Percentiles rank a stretch among this genome's conserved stretches.
These are phyloP conservation scores for Bruguiera sexangula DNA, from an alignment of 345 rosid species.

Conservation along the genomic window DNA sequence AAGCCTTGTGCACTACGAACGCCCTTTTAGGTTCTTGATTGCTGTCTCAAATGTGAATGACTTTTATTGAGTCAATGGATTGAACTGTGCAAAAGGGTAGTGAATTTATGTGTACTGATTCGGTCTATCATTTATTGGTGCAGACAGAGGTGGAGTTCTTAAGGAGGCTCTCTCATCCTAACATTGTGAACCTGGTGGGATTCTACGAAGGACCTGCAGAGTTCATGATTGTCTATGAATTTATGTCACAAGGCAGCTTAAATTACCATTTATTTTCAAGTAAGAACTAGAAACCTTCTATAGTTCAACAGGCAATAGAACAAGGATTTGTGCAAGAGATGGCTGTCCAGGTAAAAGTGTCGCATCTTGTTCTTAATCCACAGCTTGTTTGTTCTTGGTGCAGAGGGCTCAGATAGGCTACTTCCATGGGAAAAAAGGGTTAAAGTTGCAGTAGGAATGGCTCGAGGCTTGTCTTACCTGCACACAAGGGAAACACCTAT, in stretches of 20 bases:
- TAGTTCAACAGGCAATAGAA: neutral
- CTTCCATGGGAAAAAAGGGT: slow-evolving; percentile 3
- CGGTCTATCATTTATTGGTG: neutral
- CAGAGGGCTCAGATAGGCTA: neutral
- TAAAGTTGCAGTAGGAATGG: neutral
- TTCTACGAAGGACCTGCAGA: neutral
- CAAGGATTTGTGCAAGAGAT: neutral
- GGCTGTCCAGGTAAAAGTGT: no score
- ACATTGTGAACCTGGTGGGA: slow-evolving; percentile 1
- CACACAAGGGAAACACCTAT: neutral
- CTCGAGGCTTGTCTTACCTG: slow-evolving; percentile 3
- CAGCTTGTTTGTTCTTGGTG: neutral
- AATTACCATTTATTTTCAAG: slow-evolving; percentile 2
- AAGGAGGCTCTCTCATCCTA: neutral
- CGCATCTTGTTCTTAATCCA: no score
- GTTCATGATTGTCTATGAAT: slow-evolving; percentile 1
- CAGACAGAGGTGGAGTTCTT: slow-evolving; percentile 2
- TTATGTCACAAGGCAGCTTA: neutral
- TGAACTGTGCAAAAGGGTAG: neutral
- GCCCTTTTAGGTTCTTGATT: no score
- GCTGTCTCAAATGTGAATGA: no score
- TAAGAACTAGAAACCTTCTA: neutral
- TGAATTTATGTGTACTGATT: no score
- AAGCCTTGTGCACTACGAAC: no score
- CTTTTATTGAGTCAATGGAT: no score